Conservation (phyloP, 179 eudicot genomes). For the Corrigiola litoralis region DNA sequence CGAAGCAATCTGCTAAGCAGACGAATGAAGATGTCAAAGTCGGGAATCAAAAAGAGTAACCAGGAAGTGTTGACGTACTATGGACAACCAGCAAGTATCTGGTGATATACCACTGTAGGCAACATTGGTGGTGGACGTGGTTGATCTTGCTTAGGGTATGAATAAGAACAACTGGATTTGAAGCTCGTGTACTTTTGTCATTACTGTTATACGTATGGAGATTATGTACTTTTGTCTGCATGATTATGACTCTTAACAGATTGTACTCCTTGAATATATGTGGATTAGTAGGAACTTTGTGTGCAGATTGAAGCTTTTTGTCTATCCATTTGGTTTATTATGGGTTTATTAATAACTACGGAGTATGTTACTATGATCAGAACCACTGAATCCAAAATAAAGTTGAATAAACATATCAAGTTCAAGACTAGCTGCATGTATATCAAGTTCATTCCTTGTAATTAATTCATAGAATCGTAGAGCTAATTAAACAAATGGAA, state of each 20-base stretch:
- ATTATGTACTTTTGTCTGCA: constrained; percentile 2
- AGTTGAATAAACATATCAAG: no score
- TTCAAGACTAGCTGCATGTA: no score
- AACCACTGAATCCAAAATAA: no score
- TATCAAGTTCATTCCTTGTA: no score
- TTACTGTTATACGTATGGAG: not conserved
- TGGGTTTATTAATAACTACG: not conserved
- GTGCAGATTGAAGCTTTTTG: not conserved
- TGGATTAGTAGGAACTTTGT: constrained; percentile 5
- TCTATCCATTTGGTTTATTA: not conserved
- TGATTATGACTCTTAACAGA: constrained; percentile 6
- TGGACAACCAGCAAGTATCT: constrained; percentile 3
- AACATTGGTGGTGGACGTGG: constrained; percentile 14
- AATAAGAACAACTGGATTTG: not conserved
- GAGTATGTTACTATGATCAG: no score
- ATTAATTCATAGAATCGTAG: no score
- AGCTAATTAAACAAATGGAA: no score
- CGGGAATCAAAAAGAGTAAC: constrained; percentile 12
- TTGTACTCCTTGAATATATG: constrained; percentile 2
- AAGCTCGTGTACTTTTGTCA: not conserved
- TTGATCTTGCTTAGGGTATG: not conserved
- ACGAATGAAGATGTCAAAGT: constrained; percentile 21
- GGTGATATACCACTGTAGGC: constrained; percentile 21
- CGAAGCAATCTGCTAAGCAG: constrained; percentile 27
- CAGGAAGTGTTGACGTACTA: constrained; percentile 18